Evolutionary conservation across 1,284 basidiomycete genomes (phyloP), one percentile per base, ranked within the genome.

Genomic region (Cryptococcus sp.): DNA sequence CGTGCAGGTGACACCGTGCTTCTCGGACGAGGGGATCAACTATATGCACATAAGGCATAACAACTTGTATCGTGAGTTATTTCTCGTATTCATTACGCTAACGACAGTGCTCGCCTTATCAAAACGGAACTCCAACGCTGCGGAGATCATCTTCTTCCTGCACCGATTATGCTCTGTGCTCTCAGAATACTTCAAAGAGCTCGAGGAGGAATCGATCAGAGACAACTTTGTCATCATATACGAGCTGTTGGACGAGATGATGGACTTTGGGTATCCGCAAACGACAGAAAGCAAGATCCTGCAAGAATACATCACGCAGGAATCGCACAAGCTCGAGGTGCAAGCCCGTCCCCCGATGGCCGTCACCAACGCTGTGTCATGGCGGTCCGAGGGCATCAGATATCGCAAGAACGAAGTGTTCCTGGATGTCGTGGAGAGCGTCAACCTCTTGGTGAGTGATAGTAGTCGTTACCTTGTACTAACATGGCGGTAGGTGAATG

Each of bases 401-500:
- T 99, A 99, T 80, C 82, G 95, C 66, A 99, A 99, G 84, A 99
- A 99, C 77, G 96, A 99, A 76, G 96, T 99, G 25, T 99, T 99
- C 84, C 81, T 99, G 73, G 96, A 99, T 76, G 96, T 99, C 17
- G 89, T 99, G 56, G 96, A 99, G 82, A 93, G 89, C 62, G 94
- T 99, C 71, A 99, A 99, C 76, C 83, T 99, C 73, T 85, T 99
- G 59, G 93, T 92, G 68, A 67, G 87, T 35, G 31, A 8, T 10
- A 35, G 13, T 10, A 10, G 13, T 35, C 31, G 2, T 13, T 2
- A 10, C 31, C 13, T 10, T 35, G 31, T 35, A 35, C 13, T 35
- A 8, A 35, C 31, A 35, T 8, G 13, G 17, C n/a, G 20, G 2
- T 64, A 93, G 91, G 93, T 98, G 50, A 99, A 98, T 73, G 89